Conservation (phyloP, 2,329 filamentous ascomycete genomes). For the Penicillium sp. region DNA sequence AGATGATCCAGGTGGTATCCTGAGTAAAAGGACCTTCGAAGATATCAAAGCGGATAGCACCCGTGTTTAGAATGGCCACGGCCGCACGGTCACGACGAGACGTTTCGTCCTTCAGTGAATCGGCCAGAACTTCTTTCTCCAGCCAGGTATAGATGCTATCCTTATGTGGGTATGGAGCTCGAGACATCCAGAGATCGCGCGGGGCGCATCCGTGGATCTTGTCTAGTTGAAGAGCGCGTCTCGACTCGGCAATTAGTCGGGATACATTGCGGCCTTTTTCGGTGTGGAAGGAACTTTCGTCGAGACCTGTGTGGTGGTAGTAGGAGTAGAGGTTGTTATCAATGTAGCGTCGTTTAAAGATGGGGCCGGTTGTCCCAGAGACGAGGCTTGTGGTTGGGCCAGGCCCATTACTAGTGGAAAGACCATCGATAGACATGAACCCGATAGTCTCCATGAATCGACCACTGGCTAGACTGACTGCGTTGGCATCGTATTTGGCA, state of each 20-base stretch:
- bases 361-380: conserved; percentile 45
- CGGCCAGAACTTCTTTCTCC: conserved; percentile 73
- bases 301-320: conserved; percentile 76
- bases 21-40: conserved; percentile 89
- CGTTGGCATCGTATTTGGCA: conserved; percentile 74
- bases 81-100: conserved; percentile 62
- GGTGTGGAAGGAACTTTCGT: conserved; percentile 75
- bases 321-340: conserved; percentile 91
- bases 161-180: conserved; percentile 72
- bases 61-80: conserved; percentile 83
- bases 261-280: conserved; percentile 74
- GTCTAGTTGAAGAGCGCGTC: conserved; percentile 73
- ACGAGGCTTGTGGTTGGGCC: too few relatives aligned
- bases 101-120: conserved; percentile 62
- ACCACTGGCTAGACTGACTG: conserved; percentile 82
- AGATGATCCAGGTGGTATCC: conserved; percentile 83
- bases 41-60: conserved; percentile 91
- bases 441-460: conserved; percentile 95
- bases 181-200: conserved; percentile 77
- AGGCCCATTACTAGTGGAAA: conserved; percentile 49
- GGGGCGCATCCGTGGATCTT: conserved; percentile 82
- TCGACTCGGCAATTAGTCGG: conserved; percentile 68
- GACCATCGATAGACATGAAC: conserved; percentile 82
- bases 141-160: conserved; percentile 84
- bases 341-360: conserved; percentile 81